Evolutionary conservation across 192 early-diverging fungal genomes (phyloP), one percentile per base, ranked within the genome.

Genomic region (Coemansia sp.): DNA sequence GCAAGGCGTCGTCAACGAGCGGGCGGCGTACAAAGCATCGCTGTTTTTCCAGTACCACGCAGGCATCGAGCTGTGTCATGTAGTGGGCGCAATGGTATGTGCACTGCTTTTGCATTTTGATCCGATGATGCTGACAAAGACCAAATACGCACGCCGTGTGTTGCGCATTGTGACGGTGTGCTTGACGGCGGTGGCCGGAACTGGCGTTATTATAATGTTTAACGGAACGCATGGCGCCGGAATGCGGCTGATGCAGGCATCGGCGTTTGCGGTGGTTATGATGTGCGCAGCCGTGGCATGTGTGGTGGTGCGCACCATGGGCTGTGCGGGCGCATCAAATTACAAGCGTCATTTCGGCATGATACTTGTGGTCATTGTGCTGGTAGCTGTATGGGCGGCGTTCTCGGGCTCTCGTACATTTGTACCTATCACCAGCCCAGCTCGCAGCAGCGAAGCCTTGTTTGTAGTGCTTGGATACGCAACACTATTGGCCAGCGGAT

Each of bases 1-100:
- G 18, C 51, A 21, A 4, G 54, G 54, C 34, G 44, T 23, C 2
- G 48, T 23, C 53, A 61, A 61, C 28, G 18, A 48, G 9, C 44
- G 17, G 10, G 47, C 42, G 1, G 24, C 66, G 9, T 66, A 72
- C 64, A 61, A 61, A 28, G 70, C 64, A 4, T 72, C 70, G 3
- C 37, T 72, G 48, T 58, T 67, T 21, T 63, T 72, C 31, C 56
- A 72, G 64, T 61, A 68, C 61, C 58, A 52, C n/a, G 66, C 71
- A 6, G 71, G 51, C 5, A 56, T 68, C 26, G 26, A 67, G 48
- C 51, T 74, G 3, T 24, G 21, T 5, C 53, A 60, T 40, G 7
- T 74, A 17, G 7, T 68, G 46, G 38, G 50, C 2, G 57, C 50
- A 20, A 55, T 64, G 57, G 54, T 46, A 55, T 57, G 1, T 15